Percentiles rank a stretch among this genome's conserved stretches.
Conservation (phyloP, 805 yeast genomes). For the Candida sithepensis region DNA sequence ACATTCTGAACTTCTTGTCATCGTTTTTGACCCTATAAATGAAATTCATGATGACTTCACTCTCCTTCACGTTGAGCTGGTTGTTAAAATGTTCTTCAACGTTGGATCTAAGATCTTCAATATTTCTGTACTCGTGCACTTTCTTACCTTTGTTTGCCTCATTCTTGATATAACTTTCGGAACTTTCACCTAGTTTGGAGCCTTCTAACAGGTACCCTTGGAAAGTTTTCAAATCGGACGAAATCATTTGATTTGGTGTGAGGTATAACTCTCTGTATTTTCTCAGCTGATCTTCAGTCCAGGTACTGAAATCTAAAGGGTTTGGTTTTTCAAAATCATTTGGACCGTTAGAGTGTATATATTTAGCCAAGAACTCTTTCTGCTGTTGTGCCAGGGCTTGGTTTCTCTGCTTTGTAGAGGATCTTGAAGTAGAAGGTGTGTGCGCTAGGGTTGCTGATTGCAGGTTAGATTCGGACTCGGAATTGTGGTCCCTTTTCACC, state of each 20-base stretch:
- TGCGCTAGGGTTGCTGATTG: constrained; percentile 1
- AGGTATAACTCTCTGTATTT: constrained; percentile 57
- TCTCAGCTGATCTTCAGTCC: constrained; percentile 62
- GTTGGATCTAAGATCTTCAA: constrained; percentile 24
- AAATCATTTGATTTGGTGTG: constrained; percentile 34
- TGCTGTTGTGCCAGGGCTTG: constrained; percentile 66
- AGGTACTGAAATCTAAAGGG: constrained; percentile 66
- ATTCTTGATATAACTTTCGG: constrained; percentile 36
- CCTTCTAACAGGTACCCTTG: constrained; percentile 64
- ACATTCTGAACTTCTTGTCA: constrained; percentile 36
- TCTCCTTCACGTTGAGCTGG: constrained; percentile 59
- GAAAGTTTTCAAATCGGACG: constrained; percentile 60
- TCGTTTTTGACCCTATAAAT: constrained; percentile 81
- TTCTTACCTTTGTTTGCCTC: constrained; percentile 26
- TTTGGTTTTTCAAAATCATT: constrained; percentile 46
- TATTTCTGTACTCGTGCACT: constrained; percentile 29
- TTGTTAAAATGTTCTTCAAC: constrained; percentile 56
- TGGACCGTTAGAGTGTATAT: constrained; percentile 74
- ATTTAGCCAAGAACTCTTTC: constrained; percentile 61
- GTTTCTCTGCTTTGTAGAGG: constrained; percentile 56
- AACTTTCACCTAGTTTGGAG: constrained; percentile 70
- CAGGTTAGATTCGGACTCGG: constrained; percentile 21
- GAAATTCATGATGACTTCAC: constrained; percentile 84
- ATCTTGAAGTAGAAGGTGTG: constrained; percentile 28
- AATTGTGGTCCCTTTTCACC: constrained; percentile 7